Base-by-base conservation (phyloP, 2,329 filamentous ascomycete species). In the Fusarium humuli region DNA sequence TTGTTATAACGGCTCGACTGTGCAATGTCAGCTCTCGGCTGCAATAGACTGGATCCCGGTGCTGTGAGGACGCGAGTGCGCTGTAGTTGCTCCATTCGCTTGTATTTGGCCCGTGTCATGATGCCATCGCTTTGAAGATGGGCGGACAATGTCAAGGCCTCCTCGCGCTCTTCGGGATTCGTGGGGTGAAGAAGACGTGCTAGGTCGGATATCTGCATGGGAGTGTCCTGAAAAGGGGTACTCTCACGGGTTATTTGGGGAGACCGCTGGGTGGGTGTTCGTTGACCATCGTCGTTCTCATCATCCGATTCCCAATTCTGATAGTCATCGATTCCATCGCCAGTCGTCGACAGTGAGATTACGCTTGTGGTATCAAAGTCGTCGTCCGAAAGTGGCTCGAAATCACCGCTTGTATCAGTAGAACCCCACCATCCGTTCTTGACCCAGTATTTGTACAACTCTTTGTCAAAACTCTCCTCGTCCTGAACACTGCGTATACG, bases 381-480 rank as follows among this genome's bases (percentile, higher is more conserved):
- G 13, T 89, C 85, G 7, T 82, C 77, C 13, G 83, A 79, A 10
- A 79, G 76, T 1, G 90, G 90, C 32, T 84, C 79, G 78, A 94
- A 98, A 67, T 95, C 92, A 29, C 92, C 92, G 75, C 93, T 97
- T 7, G 85, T 85, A 77, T 98, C 95, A 32, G 90, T 85, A 18
- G 91, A 90, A 2, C 95, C 94, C 90, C 94, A 98, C 82, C 92
- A 92, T 10, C 93, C 94, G 22, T 93, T 94, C 57, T 86, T 84
- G 55, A 92, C 89, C 92, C 94, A 98, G 88, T 94, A 96, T 30
- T 85, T 84, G 78, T 98, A 98, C 3, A 98, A 82, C 62, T 89
- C 90, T 4, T 86, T 85, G 69, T 95, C 91, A 4, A 98, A 83
- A 41, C 88, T 87, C 29, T 87, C 86, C 72, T 96, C 92, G 42